phyloP scores from a whole-genome alignment of 2,329 filamentous ascomycete species.

The Paecilomyces sp. region DNA sequence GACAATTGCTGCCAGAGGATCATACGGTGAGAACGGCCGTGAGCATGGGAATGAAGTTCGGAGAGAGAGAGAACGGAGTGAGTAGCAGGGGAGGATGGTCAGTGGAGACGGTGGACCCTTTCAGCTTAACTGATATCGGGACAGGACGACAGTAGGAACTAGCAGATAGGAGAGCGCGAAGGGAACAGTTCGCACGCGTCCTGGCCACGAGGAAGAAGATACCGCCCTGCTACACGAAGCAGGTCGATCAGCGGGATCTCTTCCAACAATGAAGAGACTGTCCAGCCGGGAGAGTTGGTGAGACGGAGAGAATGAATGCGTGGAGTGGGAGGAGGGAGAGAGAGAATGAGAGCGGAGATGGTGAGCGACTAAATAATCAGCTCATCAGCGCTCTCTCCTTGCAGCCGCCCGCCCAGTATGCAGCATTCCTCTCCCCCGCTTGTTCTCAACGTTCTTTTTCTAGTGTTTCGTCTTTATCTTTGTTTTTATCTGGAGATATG shows the following conservation, averaged over 20 bases:
- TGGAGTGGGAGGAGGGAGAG: neutral
- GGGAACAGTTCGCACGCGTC: neutral
- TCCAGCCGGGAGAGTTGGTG: neutral
- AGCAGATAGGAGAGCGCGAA: neutral
- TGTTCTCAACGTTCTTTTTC: neutral
- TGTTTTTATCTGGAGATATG: neutral
- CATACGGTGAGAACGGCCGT: conserved; percentile 8
- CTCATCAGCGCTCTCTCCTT: neutral
- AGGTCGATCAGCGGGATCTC: neutral
- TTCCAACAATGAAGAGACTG: neutral
- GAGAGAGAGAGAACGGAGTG: neutral
- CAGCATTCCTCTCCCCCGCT: neutral
- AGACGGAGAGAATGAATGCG: neutral
- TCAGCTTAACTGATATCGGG: neutral
- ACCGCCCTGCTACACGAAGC: neutral
- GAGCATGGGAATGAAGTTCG: conserved; percentile 6
- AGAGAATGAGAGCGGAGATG: neutral
- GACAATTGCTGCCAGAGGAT: conserved; percentile 6
- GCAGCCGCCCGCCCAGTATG: neutral
- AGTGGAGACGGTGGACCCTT: neutral
- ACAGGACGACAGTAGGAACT: neutral
- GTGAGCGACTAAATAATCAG: neutral
- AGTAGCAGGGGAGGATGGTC: neutral
- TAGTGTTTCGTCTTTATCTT: neutral
- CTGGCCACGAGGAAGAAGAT: neutral